Conservation (phyloP, 2,329 filamentous ascomycete genomes). For the Arthrobotrys iridis region DNA sequence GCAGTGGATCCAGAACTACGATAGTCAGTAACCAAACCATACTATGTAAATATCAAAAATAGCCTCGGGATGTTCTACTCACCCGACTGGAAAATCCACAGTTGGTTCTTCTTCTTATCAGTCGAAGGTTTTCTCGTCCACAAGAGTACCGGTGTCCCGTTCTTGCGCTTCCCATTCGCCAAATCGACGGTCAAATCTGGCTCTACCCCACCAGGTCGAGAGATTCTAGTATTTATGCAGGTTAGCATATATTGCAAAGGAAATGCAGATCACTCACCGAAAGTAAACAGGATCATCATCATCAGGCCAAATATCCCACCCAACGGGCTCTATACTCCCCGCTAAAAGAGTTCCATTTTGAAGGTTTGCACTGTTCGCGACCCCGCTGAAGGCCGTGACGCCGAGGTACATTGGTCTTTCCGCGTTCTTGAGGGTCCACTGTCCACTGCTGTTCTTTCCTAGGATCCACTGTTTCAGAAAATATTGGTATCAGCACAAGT, state of each 20-base stretch:
- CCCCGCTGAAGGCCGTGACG: slow-evolving; percentile 8
- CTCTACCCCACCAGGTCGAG: background rate
- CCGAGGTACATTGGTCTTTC: slow-evolving; percentile 12
- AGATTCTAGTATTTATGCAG: background rate
- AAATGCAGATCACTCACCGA: background rate
- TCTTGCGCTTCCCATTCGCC: slow-evolving; percentile 21
- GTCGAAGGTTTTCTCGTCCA: slow-evolving; percentile 23
- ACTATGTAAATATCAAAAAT: too few relatives aligned
- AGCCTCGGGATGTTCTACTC: too few relatives aligned
- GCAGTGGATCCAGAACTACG: too few relatives aligned
- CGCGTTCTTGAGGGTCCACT: slow-evolving; percentile 21
- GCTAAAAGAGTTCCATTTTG: slow-evolving; percentile 8
- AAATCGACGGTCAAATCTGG: slow-evolving; percentile 21
- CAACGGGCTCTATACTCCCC: background rate
- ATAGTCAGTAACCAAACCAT: too few relatives aligned
- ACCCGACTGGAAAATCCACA: slow-evolving; percentile 39
- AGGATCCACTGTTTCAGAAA: slow-evolving; percentile 13
- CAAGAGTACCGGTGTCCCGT: slow-evolving; percentile 20
- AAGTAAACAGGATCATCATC: slow-evolving; percentile 22
- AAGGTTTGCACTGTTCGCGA: background rate
- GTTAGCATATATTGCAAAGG: background rate
- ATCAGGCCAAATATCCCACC: slow-evolving; percentile 22
- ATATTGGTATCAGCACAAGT: background rate
- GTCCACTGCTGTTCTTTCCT: slow-evolving; percentile 3
- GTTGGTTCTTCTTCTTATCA: slow-evolving; percentile 30